A percentile compares a stretch with the other conserved stretches of the same genome.
These are phyloP conservation scores for Pseudonitzschia pungens DNA, from an alignment of 108 stramenopile genomes.

Conservation along the genomic window DNA sequence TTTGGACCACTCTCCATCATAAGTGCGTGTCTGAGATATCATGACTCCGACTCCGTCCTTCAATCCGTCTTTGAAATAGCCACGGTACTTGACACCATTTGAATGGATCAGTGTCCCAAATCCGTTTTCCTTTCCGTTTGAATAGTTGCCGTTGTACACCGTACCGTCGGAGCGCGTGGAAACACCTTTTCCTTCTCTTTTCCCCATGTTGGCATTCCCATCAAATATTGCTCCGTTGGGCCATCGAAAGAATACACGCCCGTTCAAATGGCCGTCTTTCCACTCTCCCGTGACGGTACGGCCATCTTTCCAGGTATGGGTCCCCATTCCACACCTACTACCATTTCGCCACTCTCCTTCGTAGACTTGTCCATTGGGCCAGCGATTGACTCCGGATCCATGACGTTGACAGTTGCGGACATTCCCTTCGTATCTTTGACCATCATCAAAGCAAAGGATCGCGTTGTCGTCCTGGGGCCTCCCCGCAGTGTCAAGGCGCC, in stretches of 20 bases:
- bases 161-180: slow-evolving; percentile 42
- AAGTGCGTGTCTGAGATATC: slow-evolving; percentile 43
- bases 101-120: slow-evolving; percentile 45
- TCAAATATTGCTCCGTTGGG: slow-evolving; percentile 47
- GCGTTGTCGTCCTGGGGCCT: slow-evolving; percentile 30
- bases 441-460: slow-evolving; percentile 32
- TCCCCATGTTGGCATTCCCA: slow-evolving; percentile 37
- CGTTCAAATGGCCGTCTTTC: slow-evolving; percentile 45
- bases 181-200: slow-evolving; percentile 49
- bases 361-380: slow-evolving; percentile 46
- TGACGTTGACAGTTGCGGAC: slow-evolving; percentile 22
- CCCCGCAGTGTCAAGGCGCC: slow-evolving; percentile 19
- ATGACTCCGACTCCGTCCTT: slow-evolving; percentile 51
- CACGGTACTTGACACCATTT: slow-evolving; percentile 48
- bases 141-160: slow-evolving; percentile 46
- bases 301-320: slow-evolving; percentile 45
- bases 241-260: slow-evolving; percentile 42
- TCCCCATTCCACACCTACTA: slow-evolving; percentile 46
- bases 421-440: slow-evolving; percentile 35
- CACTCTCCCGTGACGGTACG: slow-evolving; percentile 46
- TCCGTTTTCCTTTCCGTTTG: slow-evolving; percentile 52
- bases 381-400: slow-evolving; percentile 32
- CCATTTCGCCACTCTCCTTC: slow-evolving; percentile 46
- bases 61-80: slow-evolving; percentile 38
- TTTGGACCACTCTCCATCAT: slow-evolving; percentile 48